These are phyloP conservation scores for Fusarium irregulare DNA, from an alignment of 2,329 filamentous ascomycete genomes.

Conservation along the genomic window DNA sequence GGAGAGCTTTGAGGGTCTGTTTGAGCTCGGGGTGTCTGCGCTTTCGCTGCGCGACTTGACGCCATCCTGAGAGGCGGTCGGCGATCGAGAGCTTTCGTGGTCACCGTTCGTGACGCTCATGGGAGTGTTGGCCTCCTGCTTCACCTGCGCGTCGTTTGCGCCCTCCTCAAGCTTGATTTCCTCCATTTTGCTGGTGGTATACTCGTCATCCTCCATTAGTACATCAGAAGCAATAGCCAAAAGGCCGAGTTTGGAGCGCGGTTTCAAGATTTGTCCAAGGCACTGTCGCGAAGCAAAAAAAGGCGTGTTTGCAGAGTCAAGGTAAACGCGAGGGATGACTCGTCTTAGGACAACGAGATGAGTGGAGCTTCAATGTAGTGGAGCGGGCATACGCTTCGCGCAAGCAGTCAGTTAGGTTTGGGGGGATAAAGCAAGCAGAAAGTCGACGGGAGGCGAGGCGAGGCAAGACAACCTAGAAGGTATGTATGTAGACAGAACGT, in stretches of 20 bases:
- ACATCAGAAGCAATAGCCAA: conserved; percentile 40
- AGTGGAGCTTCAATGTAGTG: conserved; percentile 45
- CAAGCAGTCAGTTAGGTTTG: conserved; percentile 32
- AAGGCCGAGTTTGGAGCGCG: conserved; percentile 15
- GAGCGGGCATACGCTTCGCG: conserved; percentile 43
- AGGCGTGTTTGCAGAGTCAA: conserved; percentile 31
- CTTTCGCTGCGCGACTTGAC: conserved; percentile 61
- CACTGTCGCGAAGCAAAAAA: conserved; percentile 19
- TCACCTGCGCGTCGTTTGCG: conserved; percentile 53
- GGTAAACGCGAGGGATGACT: conserved; percentile 39
- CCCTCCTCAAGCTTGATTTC: conserved; percentile 59
- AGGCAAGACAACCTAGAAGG: too few species aligned
- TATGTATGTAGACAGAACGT: not conserved
- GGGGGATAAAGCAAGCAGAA: conserved; percentile 30
- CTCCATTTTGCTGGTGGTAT: conserved; percentile 56
- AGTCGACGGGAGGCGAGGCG: conserved; percentile 8
- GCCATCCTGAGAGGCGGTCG: conserved; percentile 59
- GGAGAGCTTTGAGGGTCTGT: conserved; percentile 75
- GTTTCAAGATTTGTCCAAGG: conserved; percentile 16
- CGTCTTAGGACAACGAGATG: conserved; percentile 40
- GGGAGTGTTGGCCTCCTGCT: conserved; percentile 56
- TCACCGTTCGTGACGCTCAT: conserved; percentile 52
- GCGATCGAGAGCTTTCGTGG: conserved; percentile 48
- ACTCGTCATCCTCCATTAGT: conserved; percentile 57
- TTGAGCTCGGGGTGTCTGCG: conserved; percentile 60